These are phyloP conservation scores for Lojkania enalia DNA, from an alignment of 2,329 filamentous ascomycete species.

Conservation along the genomic window DNA sequence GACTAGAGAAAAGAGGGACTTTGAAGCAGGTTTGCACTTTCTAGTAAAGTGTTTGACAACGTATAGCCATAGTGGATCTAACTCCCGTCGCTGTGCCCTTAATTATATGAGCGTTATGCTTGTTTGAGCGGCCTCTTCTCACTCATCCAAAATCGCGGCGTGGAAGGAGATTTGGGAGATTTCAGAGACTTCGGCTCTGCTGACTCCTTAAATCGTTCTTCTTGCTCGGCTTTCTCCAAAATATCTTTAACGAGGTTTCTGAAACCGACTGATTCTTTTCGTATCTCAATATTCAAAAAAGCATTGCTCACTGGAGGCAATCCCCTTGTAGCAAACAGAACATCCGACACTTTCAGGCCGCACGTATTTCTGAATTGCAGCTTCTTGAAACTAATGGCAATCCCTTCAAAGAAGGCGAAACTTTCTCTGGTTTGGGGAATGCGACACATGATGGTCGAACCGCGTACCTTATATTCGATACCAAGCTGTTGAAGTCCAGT, in stretches of 20 bases:
- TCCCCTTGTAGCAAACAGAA: constrained; percentile 23
- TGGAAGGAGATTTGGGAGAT: too few species aligned
- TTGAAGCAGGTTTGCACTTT: too few species aligned
- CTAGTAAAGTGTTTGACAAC: too few species aligned
- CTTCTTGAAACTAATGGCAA: constrained; percentile 31
- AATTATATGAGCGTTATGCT: too few species aligned
- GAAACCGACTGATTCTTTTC: constrained; percentile 20
- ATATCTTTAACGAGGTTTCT: constrained; percentile 23
- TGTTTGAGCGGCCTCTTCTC: too few species aligned
- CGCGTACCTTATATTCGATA: constrained; percentile 27
- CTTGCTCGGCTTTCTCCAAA: constrained; percentile 21
- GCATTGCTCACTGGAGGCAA: not conserved
- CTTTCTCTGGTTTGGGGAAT: constrained; percentile 26
- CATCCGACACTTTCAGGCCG: constrained; percentile 26
- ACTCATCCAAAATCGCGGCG: too few species aligned
- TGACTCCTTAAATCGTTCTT: constrained; percentile 5
- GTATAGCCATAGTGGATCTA: too few species aligned
- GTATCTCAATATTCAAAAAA: constrained; percentile 1
- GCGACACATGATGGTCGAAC: constrained; percentile 24
- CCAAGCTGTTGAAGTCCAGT: constrained; percentile 24
- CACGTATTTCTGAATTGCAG: constrained; percentile 30
- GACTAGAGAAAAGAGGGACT: too few species aligned
- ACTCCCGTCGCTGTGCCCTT: too few species aligned
- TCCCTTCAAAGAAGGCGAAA: constrained; percentile 24
- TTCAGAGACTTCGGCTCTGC: too few species aligned